Conservation (phyloP, 2,329 filamentous ascomycete species). For the Myriosclerotinia duriaeana region DNA sequence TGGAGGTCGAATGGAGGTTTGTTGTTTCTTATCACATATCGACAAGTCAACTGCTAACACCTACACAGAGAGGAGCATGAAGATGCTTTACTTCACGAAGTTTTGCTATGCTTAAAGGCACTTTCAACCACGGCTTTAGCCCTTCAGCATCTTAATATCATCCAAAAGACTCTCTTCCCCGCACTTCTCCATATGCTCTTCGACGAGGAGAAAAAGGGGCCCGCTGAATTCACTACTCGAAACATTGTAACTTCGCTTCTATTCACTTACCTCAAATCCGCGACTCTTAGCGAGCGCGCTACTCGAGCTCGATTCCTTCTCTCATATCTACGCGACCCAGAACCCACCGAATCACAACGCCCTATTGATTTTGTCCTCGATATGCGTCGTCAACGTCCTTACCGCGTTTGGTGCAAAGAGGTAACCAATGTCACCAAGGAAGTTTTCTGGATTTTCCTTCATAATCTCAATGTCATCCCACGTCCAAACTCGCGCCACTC, state of each 20-base stretch:
- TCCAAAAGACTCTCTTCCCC: slow-evolving; percentile 80
- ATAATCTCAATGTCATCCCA: slow-evolving; percentile 85
- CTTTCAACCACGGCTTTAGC: slow-evolving; percentile 89
- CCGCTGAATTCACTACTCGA: slow-evolving; percentile 92
- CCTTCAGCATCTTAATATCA: slow-evolving; percentile 74
- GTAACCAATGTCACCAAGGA: slow-evolving; percentile 91
- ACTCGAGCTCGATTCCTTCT: slow-evolving; percentile 72
- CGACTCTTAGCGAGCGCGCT: slow-evolving; percentile 60
- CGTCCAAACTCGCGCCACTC: slow-evolving; percentile 48
- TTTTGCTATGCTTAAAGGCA: slow-evolving; percentile 88
- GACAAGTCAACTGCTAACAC: slow-evolving; percentile 40
- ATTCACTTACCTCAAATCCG: slow-evolving; percentile 80
- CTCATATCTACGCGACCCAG: slow-evolving; percentile 75
- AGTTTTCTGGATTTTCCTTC: slow-evolving; percentile 98
- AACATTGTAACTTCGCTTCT: slow-evolving; percentile 86
- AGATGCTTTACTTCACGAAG: slow-evolving; percentile 87
- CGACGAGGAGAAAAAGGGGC: slow-evolving; percentile 96
- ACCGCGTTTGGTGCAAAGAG: slow-evolving; percentile 92
- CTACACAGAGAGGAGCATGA: slow-evolving; percentile 82
- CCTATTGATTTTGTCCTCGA: slow-evolving; percentile 84
- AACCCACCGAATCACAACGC: slow-evolving; percentile 70
- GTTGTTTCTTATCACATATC: slow-evolving; percentile 44
- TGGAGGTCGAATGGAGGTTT: slow-evolving; percentile 94
- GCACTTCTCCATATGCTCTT: slow-evolving; percentile 86
- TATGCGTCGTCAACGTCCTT: slow-evolving; percentile 84